Conservation (phyloP, 2,329 filamentous ascomycete species). For the Stagonosporopsis chrysanthemi region DNA sequence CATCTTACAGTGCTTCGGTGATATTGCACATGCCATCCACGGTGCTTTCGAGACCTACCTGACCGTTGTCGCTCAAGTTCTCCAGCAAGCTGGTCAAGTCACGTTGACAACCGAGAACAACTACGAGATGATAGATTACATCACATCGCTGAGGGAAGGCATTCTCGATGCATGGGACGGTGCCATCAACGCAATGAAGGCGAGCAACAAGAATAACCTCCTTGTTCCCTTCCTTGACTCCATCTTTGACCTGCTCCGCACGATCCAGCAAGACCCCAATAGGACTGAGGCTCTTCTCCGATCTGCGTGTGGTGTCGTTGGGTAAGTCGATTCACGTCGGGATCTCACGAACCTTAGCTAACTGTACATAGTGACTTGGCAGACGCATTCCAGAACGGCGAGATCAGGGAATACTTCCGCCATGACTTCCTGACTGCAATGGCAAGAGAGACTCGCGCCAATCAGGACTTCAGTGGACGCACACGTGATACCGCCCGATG, state of each 20-base stretch:
- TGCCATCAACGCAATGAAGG: constrained; percentile 93
- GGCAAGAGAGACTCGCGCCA: constrained; percentile 90
- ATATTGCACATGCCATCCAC: constrained; percentile 93
- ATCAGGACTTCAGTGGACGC: constrained; percentile 82
- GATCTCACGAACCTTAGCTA: constrained; percentile 37
- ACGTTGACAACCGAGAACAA: constrained; percentile 79
- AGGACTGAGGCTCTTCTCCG: constrained; percentile 91
- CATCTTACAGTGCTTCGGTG: constrained; percentile 96
- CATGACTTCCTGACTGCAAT: constrained; percentile 88
- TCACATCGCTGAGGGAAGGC: constrained; percentile 91
- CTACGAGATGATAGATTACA: constrained; percentile 96
- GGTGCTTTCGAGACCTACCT: constrained; percentile 93
- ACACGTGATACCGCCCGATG: constrained; percentile 96
- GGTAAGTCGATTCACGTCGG: constrained; percentile 60
- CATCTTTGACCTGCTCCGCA: constrained; percentile 86
- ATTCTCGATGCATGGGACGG: constrained; percentile 99
- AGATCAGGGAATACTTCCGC: constrained; percentile 84
- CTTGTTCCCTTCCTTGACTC: constrained; percentile 80
- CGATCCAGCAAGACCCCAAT: constrained; percentile 81
- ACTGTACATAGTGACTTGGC: constrained; percentile 77
- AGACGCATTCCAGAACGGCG: constrained; percentile 89
- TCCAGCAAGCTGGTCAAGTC: constrained; percentile 90
- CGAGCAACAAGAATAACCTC: constrained; percentile 73
- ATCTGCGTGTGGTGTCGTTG: constrained; percentile 96
- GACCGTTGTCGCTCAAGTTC: constrained; percentile 87